Conservation (phyloP, 1,139 yeast species). For the Saccharomycopsis crataegensis region DNA sequence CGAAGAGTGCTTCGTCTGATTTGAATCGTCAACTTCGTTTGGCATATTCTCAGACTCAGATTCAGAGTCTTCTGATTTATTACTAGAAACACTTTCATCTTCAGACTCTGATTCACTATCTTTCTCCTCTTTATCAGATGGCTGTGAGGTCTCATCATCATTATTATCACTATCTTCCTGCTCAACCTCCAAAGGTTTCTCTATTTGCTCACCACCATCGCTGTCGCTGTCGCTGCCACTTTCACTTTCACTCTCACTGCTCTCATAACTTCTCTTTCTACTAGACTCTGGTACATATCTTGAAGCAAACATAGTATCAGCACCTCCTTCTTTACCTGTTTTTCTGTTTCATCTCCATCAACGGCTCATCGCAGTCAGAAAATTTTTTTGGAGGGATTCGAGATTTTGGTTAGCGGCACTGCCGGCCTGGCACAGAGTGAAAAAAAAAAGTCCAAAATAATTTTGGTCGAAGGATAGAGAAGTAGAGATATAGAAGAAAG, state of each 20-base stretch:
- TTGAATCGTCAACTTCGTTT: constrained; percentile 11
- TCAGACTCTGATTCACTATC: constrained; percentile 18
- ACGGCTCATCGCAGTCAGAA: not conserved
- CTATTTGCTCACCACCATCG: constrained; percentile 14
- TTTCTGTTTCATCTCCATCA: not conserved
- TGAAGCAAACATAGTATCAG: constrained; percentile 13
- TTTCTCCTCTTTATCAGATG: constrained; percentile 4
- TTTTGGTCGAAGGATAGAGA: not conserved
- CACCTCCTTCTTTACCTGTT: not conserved
- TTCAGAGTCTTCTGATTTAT: constrained; percentile 7
- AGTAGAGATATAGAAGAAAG: not conserved
- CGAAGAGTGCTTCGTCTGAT: constrained; percentile 19
- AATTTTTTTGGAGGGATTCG: not conserved
- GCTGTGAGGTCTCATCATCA: not conserved
- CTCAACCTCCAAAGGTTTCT: constrained; percentile 17
- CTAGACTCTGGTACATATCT: constrained; percentile 14
- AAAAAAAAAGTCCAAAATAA: not conserved
- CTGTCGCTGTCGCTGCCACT: constrained; percentile 9
- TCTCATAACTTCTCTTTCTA: constrained; percentile 11
- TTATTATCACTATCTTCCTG: not conserved
- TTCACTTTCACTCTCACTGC: constrained; percentile 11
- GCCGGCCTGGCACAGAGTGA: not conserved
- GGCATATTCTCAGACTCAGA: constrained; percentile 16
- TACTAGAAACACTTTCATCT: constrained; percentile 21
- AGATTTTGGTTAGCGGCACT: not conserved